Evolutionary conservation across 495 filamentous ascomycete species (phyloP).

Genomic region (Daldinia childiae): DNA sequence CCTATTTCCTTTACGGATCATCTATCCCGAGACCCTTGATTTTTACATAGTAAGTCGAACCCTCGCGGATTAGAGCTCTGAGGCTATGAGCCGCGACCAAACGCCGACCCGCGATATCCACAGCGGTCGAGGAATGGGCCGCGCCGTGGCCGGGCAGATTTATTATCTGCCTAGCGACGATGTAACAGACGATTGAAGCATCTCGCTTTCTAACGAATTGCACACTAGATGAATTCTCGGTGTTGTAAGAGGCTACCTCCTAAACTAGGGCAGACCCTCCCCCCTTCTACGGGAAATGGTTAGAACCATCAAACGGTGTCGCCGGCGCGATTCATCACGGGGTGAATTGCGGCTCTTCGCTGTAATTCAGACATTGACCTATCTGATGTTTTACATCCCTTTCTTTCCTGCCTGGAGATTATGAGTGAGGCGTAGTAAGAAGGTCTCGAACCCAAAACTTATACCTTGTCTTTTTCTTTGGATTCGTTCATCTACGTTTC

Average conservation of each 20-base stretch:
- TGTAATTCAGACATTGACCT: conserved; percentile 26
- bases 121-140: conserved; percentile 2
- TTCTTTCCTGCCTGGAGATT: conserved; percentile 3
- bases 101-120: conserved; percentile 2
- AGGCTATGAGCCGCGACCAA: conserved; percentile 19
- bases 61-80: neutral
- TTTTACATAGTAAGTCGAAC: neutral
- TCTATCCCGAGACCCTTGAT: neutral
- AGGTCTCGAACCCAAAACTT: conserved; percentile 8
- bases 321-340: conserved; percentile 20
- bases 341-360: conserved; percentile 8
- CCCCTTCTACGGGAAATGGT: conserved; percentile 8
- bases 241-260: conserved; percentile 21
- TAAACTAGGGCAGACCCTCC: conserved; percentile 2
- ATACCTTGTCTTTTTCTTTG: conserved; percentile 5
- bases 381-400: conserved; percentile 19
- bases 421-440: neutral
- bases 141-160: conserved; percentile 24
- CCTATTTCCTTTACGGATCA: conserved; percentile 14
- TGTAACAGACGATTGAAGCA: conserved; percentile 15
- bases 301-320: conserved; percentile 5
- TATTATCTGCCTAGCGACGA: conserved; percentile 26
- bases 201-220: conserved; percentile 38
- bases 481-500: conserved; percentile 27
- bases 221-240: conserved; percentile 14